Percentiles rank a stretch among this genome's conserved stretches.
Conservation (phyloP, 495 filamentous ascomycete species). For the Neurospora sp. region DNA sequence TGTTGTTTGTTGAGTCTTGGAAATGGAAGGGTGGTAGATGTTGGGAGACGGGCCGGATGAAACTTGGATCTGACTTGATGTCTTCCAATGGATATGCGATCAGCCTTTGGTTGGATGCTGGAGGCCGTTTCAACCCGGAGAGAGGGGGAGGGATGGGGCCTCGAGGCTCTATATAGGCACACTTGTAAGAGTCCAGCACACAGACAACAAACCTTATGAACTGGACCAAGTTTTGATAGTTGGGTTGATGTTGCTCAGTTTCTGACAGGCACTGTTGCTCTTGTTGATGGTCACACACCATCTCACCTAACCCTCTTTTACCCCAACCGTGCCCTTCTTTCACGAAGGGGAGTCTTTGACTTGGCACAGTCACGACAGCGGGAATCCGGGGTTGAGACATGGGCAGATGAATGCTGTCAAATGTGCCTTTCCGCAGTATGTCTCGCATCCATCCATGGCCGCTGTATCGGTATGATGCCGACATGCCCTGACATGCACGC, state of each 20-base stretch:
- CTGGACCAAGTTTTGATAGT: not conserved
- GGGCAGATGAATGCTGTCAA: not conserved
- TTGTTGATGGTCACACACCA: not conserved
- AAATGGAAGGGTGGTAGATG: not conserved
- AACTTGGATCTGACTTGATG: not conserved
- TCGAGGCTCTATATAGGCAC: not conserved
- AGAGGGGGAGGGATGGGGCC: not conserved
- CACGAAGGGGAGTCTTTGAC: not conserved
- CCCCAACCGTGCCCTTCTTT: not conserved
- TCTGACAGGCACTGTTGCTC: not conserved
- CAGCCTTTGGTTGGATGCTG: not conserved
- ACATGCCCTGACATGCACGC: not conserved
- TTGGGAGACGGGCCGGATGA: not conserved
- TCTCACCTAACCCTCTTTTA: not conserved
- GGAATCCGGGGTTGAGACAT: not conserved
- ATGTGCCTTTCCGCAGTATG: not conserved
- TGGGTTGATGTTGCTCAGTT: not conserved
- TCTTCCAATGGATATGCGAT: not conserved
- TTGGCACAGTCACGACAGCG: not conserved
- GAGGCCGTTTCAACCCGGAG: not conserved
- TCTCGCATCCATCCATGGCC: not conserved
- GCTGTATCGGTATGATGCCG: not conserved
- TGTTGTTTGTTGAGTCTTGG: not conserved
- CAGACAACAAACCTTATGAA: not conserved
- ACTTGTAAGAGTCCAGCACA: not conserved